Percentiles rank a stretch among this genome's conserved stretches.
These are phyloP conservation scores for Ascobolus immersus DNA, from an alignment of 495 filamentous ascomycete genomes.

Conservation along the genomic window DNA sequence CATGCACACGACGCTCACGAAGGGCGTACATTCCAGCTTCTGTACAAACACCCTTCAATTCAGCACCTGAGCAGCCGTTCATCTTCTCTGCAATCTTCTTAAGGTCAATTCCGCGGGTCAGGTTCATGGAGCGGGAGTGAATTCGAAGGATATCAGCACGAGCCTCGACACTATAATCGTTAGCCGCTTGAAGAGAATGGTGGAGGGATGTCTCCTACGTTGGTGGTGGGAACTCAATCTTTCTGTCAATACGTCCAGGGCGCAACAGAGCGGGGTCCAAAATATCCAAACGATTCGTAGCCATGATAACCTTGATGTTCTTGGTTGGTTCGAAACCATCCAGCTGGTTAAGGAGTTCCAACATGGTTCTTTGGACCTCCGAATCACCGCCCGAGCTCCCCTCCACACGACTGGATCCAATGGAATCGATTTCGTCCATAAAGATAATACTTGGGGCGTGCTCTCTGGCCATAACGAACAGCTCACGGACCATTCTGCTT, in stretches of 20 bases:
- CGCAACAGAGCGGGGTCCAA: constrained; percentile 82
- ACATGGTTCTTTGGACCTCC: constrained; percentile 98
- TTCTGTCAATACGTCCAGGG: constrained; percentile 89
- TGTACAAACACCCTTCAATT: constrained; percentile 86
- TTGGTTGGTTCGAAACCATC: constrained; percentile 99
- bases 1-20: constrained; percentile 81
- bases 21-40: constrained; percentile 98
- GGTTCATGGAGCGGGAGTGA: constrained; percentile 90
- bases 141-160: constrained; percentile 94
- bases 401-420: constrained; percentile 89
- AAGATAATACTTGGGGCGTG: constrained; percentile 99
- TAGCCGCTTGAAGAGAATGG: neutral
- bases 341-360: constrained; percentile 92
- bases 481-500: constrained; percentile 90
- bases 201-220: constrained; percentile 25
- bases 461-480: constrained; percentile 97
- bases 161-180: constrained; percentile 45
- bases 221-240: constrained; percentile 97
- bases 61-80: constrained; percentile 93
- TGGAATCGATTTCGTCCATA: constrained; percentile 99
- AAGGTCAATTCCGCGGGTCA: constrained; percentile 91
- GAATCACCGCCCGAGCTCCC: constrained; percentile 85
- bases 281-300: constrained; percentile 91
- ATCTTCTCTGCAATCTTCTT: constrained; percentile 99
- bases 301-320: constrained; percentile 99